Percentiles rank a stretch among this genome's conserved stretches.
Evolutionary conservation across 2,329 filamentous ascomycete genomes (phyloP).

Genomic region (Aspergillus brunneoviolaceus): DNA sequence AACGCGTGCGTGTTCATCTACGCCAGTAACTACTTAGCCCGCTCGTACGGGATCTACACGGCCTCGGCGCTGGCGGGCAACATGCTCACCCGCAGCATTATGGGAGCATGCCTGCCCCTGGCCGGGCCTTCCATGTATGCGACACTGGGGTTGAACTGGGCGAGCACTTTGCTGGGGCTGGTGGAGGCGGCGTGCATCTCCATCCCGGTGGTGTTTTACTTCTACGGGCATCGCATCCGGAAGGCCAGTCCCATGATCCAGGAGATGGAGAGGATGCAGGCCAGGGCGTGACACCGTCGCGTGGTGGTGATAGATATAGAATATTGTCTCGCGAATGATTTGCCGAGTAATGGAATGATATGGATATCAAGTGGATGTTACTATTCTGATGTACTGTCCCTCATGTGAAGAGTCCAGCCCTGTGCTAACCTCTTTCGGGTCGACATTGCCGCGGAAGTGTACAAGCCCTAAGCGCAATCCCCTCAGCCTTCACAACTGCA

Average conservation of each 20-base stretch:
- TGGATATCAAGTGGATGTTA: too few relatives aligned
- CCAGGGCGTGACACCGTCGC: too few relatives aligned
- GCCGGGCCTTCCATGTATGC: constrained; percentile 71
- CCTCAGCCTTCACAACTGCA: too few relatives aligned
- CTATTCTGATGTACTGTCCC: too few relatives aligned
- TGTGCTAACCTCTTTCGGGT: too few relatives aligned
- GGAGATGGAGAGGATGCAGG: constrained; percentile 1
- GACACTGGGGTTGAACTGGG: constrained; percentile 69
- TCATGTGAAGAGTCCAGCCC: too few relatives aligned
- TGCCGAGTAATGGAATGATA: too few relatives aligned
- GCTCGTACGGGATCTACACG: constrained; percentile 74
- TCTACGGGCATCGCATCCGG: constrained; percentile 54
- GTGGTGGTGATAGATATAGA: too few relatives aligned
- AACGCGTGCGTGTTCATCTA: constrained; percentile 79
- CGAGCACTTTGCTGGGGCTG: constrained; percentile 69
- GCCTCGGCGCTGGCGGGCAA: constrained; percentile 77
- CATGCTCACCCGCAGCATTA: constrained; percentile 64
- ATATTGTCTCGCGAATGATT: too few relatives aligned
- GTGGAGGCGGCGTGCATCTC: constrained; percentile 70
- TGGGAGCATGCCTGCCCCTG: constrained; percentile 71
- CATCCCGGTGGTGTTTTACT: constrained; percentile 73
- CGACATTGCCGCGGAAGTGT: too few relatives aligned
- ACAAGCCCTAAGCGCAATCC: too few relatives aligned
- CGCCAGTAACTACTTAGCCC: constrained; percentile 71
- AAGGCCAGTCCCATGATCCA: constrained; percentile 52